Conservation (phyloP, 768 basidiomycete species). For the Coprinopsis strossmayeri region DNA sequence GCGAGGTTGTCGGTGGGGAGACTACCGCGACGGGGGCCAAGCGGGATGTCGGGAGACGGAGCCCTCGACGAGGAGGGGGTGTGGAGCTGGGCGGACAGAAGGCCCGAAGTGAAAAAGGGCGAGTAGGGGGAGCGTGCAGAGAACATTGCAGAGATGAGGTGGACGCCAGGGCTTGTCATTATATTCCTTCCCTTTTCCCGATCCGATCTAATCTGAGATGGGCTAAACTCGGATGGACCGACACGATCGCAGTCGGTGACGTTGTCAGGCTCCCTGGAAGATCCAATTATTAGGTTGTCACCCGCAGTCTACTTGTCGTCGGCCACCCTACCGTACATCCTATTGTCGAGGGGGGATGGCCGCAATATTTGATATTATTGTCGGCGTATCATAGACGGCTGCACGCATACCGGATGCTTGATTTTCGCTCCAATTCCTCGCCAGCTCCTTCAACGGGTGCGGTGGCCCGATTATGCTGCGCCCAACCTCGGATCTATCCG, state of each 20-base stretch:
- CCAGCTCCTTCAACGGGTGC: too few species aligned
- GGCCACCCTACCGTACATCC: too few species aligned
- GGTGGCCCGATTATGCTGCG: too few species aligned
- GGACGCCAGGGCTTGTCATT: background rate
- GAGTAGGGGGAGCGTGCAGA: slow-evolving; percentile 46
- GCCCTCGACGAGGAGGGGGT: slow-evolving; percentile 5
- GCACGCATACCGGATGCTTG: too few species aligned
- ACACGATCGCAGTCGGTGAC: background rate
- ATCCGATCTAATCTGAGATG: background rate
- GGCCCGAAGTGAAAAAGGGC: slow-evolving; percentile 59
- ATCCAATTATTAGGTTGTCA: background rate
- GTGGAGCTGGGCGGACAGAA: slow-evolving; percentile 28
- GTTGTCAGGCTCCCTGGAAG: background rate
- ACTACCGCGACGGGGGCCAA: slow-evolving; percentile 26
- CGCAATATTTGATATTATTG: too few species aligned
- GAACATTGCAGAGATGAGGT: slow-evolving; percentile 33
- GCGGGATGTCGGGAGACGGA: slow-evolving; percentile 17
- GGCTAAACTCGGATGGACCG: background rate
- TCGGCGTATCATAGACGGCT: too few species aligned
- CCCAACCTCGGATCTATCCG: too few species aligned
- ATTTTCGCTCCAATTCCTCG: too few species aligned
- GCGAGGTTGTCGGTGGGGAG: slow-evolving; percentile 26
- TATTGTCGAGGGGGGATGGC: too few species aligned
- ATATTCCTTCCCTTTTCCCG: background rate
- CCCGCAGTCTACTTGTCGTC: background rate